These are phyloP conservation scores for Oryza punctata DNA, from an alignment of 176 grass and related monocot species.

Conservation along the genomic window DNA sequence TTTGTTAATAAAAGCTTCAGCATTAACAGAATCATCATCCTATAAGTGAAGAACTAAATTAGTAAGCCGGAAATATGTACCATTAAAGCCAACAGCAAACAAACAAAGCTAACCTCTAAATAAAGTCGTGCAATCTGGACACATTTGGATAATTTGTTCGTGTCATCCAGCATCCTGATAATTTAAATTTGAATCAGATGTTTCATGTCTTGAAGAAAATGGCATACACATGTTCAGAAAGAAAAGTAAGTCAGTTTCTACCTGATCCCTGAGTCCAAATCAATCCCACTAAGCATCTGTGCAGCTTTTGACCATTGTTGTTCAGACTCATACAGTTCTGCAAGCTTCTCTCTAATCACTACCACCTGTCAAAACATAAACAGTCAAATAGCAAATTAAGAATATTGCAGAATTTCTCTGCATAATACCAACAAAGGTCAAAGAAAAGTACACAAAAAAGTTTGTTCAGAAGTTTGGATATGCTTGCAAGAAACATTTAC, in stretches of 20 bases:
- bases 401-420: background rate
- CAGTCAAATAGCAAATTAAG: background rate
- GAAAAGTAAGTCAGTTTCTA: slow-evolving; percentile 27
- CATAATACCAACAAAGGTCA: background rate
- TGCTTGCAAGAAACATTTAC: background rate
- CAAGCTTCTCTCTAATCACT: slow-evolving; percentile 97
- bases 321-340: slow-evolving; percentile 93
- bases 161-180: slow-evolving; percentile 86
- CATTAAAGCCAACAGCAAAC: background rate
- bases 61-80: background rate
- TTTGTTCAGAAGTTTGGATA: background rate
- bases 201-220: background rate
- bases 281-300: slow-evolving; percentile 97
- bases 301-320: slow-evolving; percentile 98
- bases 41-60: slow-evolving; percentile 37
- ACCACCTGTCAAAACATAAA: slow-evolving; percentile 60
- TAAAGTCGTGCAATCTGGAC: slow-evolving; percentile 96
- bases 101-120: slow-evolving; percentile 75
- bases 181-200: slow-evolving; percentile 12
- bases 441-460: background rate
- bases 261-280: slow-evolving; percentile 99
- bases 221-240: background rate
- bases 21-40: slow-evolving; percentile 98
- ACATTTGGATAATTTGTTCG: slow-evolving; percentile 97
- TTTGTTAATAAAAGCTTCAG: slow-evolving; percentile 98